These are phyloP conservation scores for Pilaira anomala DNA, from an alignment of 192 early-diverging fungal genomes.

Conservation along the genomic window DNA sequence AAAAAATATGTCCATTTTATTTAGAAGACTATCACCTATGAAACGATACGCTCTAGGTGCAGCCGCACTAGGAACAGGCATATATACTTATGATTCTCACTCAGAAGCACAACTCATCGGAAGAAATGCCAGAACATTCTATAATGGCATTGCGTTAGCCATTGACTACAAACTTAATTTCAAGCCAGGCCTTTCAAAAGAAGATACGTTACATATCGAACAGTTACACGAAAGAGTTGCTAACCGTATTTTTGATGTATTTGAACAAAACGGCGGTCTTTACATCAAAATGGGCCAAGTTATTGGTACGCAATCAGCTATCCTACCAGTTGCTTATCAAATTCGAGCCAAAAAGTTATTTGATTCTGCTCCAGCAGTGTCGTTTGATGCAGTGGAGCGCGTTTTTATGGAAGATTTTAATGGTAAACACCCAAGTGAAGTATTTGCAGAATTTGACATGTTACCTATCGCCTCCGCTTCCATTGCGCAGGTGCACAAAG, in stretches of 20 bases:
- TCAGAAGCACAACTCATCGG: conserved; percentile 47
- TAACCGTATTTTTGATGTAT: conserved; percentile 68
- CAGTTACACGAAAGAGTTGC: conserved; percentile 73
- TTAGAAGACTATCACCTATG: no score
- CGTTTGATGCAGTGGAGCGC: conserved; percentile 56
- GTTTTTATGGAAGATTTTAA: conserved; percentile 71
- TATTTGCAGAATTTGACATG: conserved; percentile 71
- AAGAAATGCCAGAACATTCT: conserved; percentile 45
- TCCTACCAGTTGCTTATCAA: conserved; percentile 62
- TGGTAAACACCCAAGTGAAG: conserved; percentile 44
- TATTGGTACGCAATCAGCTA: conserved; percentile 62
- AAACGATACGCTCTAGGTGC: background rate
- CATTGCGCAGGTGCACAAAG: conserved; percentile 94
- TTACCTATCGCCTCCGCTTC: conserved; percentile 82
- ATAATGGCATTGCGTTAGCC: conserved; percentile 50
- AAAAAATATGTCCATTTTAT: no score
- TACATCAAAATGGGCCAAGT: conserved; percentile 90
- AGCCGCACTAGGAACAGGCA: conserved; percentile 19
- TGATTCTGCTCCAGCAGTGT: conserved; percentile 78
- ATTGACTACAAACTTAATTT: conserved; percentile 86
- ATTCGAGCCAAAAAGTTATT: conserved; percentile 64
- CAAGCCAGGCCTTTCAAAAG: conserved; percentile 52
- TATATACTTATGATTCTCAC: conserved; percentile 43
- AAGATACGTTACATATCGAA: conserved; percentile 47
- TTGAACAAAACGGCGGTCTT: conserved; percentile 79